Evolutionary conservation across 257 asterid species (phyloP), one percentile per base, ranked within the genome.

Genomic region (Capsicum rhomboideum): DNA sequence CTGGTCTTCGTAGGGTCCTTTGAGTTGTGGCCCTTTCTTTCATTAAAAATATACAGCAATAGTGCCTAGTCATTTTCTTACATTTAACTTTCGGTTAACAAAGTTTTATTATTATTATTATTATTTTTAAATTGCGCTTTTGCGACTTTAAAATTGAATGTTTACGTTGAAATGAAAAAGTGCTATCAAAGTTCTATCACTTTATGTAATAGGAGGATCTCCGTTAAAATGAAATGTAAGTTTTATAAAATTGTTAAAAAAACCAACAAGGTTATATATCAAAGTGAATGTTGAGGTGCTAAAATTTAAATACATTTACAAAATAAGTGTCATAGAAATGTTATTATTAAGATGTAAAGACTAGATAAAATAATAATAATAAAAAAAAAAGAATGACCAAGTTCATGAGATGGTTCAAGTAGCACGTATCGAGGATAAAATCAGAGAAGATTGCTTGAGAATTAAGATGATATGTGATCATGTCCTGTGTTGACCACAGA

Each of bases 1-100:
- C 82, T 85, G 94, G 94, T 55, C 87, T 13, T 20, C 29, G 50
- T 37, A 84, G 93, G 88, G 83, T 31, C 84, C 72, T 21, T 28
- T 82, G 17, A 42, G 79, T 72, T n/a, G 44, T 75, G 58, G 58
- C 29, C 80, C 37, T n/a, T 44, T 72, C 56, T 21, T 42, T 8
- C 80, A 46, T 74, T 21, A 14, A 23, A 75, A 23, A 75, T 23
- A 23, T n/a, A 72, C 79, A 21, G 13, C 58, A 72, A 72, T 72
- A 72, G 42, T 44, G 77, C 28, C 46, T 68, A 31, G 26, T 67
- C 77, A 67, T 67, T 34, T 67, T 67, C 77, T 67, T 67, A 31
- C 42, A 34, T 67, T 67, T 67, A n/a, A 67, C 77, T 67, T 67
- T 34, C 77, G 77, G 77, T 67, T 67, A 23, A 67, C 77, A 67